Percentiles rank a stretch among this genome's conserved stretches.
Evolutionary conservation across 768 basidiomycete species (phyloP).

Genomic region (Russula brevipes): DNA sequence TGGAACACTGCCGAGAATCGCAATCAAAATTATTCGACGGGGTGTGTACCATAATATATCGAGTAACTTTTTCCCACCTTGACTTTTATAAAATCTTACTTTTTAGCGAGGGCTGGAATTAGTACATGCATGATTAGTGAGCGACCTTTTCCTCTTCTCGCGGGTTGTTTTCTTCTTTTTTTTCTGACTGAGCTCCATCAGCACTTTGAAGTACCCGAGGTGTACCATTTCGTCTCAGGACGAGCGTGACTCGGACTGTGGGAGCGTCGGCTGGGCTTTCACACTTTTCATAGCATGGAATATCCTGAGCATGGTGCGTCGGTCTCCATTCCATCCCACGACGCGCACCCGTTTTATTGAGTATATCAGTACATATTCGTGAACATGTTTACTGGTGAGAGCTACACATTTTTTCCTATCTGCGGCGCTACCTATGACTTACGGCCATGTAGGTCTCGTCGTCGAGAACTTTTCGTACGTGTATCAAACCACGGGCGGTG

Average conservation of each 20-base stretch:
- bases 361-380: slow-evolving; percentile 79
- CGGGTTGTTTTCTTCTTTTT: too few species aligned
- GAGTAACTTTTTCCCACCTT: slow-evolving; percentile 11
- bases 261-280: slow-evolving; percentile 78
- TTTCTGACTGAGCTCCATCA: slow-evolving; percentile 33
- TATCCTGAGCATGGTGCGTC: slow-evolving; percentile 81
- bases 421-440: background rate
- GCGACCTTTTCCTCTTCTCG: slow-evolving; percentile 25
- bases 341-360: background rate
- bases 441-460: slow-evolving; percentile 57
- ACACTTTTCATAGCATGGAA: slow-evolving; percentile 93
- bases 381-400: slow-evolving; percentile 87
- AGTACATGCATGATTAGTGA: slow-evolving; percentile 96
- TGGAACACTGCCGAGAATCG: slow-evolving; percentile 67
- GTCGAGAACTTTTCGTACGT: slow-evolving; percentile 96
- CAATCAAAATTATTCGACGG: slow-evolving; percentile 75
- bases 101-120: slow-evolving; percentile 89
- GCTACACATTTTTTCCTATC: background rate
- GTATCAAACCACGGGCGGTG: slow-evolving; percentile 80
- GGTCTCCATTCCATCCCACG: background rate
- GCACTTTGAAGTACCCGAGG: slow-evolving; percentile 69
- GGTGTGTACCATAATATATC: slow-evolving; percentile 46
- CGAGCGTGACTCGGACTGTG: slow-evolving; percentile 75
- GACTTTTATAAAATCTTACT: background rate
- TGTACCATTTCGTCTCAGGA: slow-evolving; percentile 55